phyloP scores from a whole-genome alignment of 2,329 filamentous ascomycete species.

The Aureobasidium melanogenum region DNA sequence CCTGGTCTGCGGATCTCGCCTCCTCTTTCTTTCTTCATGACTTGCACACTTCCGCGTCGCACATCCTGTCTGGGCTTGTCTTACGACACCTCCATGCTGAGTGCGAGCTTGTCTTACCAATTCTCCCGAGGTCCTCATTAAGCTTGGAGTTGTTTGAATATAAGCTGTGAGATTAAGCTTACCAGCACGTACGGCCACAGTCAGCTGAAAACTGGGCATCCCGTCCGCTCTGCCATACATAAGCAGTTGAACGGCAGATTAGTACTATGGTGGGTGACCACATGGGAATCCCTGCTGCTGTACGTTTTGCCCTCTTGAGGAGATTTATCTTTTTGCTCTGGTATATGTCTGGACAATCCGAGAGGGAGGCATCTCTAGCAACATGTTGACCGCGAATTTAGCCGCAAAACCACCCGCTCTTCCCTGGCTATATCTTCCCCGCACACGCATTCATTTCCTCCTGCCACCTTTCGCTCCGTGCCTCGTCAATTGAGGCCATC shows the following conservation, averaged over 20 bases:
- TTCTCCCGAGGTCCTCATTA: too few relatives aligned
- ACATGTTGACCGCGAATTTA: not conserved
- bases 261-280: not conserved
- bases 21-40: not conserved
- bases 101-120: not conserved
- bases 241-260: not conserved
- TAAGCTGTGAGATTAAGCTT: not conserved
- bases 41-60: not conserved
- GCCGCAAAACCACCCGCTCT: not conserved
- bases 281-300: not conserved
- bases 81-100: not conserved
- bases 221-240: not conserved
- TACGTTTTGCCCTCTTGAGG: not conserved
- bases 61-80: not conserved
- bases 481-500: not conserved
- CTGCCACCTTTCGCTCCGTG: not conserved
- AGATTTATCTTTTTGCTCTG: not conserved
- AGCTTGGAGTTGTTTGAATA: not conserved
- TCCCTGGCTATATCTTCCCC: not conserved
- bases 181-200: not conserved
- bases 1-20: not conserved
- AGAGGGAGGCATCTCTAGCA: not conserved
- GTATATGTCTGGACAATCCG: not conserved
- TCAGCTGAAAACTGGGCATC: not conserved
- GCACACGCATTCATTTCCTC: not conserved